A percentile compares a stretch with the other conserved stretches of the same genome.
These are phyloP conservation scores for Trichoderma semiorbis DNA, from an alignment of 2,329 filamentous ascomycete genomes.

Conservation along the genomic window DNA sequence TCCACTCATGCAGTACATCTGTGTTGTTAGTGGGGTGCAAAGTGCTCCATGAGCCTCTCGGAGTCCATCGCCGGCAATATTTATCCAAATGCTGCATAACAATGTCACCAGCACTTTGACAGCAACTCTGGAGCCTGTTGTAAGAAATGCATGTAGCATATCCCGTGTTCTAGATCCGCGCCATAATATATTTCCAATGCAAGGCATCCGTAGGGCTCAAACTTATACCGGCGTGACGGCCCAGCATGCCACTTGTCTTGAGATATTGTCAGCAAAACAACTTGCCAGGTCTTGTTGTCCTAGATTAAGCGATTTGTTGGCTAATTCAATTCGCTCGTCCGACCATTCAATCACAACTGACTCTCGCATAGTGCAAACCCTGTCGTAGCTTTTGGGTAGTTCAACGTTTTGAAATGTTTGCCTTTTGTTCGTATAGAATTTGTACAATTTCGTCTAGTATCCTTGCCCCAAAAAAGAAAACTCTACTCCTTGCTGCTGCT, in stretches of 20 bases:
- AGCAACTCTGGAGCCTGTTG: neutral
- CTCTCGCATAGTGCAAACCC: neutral
- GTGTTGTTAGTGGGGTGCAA: neutral
- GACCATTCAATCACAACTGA: neutral
- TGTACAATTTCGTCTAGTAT: conserved; percentile 20
- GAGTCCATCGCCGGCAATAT: neutral
- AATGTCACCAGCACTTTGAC: neutral
- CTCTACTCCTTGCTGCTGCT: conserved; percentile 29
- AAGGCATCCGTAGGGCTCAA: neutral
- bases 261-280: neutral
- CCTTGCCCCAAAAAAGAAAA: neutral
- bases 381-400: neutral
- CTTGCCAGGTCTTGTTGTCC: neutral
- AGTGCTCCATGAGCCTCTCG: neutral
- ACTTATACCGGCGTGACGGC: neutral
- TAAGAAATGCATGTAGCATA: neutral
- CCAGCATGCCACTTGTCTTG: neutral
- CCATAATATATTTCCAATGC: neutral
- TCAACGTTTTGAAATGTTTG: neutral
- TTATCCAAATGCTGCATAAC: neutral
- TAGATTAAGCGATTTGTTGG: neutral
- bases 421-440: conserved; percentile 13
- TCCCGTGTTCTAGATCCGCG: neutral
- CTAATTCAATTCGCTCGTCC: neutral
- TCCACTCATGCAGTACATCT: neutral